phyloP scores from a whole-genome alignment of 176 grass and related monocot species.

The Ananas comosus region DNA sequence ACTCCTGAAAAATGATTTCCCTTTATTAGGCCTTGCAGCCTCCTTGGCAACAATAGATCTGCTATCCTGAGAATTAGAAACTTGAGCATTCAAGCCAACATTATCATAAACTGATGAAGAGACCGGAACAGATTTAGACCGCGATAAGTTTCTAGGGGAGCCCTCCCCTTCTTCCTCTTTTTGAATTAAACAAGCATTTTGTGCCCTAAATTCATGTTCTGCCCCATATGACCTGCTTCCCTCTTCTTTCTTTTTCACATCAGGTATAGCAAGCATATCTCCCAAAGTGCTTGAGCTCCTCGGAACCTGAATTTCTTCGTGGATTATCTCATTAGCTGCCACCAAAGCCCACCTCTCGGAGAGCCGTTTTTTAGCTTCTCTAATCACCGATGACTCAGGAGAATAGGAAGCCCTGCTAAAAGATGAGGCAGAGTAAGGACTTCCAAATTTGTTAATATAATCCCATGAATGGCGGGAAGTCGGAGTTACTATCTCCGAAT shows the following conservation, averaged over 20 bases:
- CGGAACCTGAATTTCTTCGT: constrained; percentile 39
- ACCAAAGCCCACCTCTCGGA: constrained; percentile 79
- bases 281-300: constrained; percentile 89
- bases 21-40: constrained; percentile 35
- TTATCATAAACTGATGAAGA: constrained; percentile 52
- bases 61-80: constrained; percentile 34
- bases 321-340: constrained; percentile 42
- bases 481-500: constrained; percentile 53
- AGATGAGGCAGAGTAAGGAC: constrained; percentile 45
- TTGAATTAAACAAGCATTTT: constrained; percentile 26
- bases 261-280: constrained; percentile 76
- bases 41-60: constrained; percentile 18
- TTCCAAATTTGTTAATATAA: constrained; percentile 47
- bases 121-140: constrained; percentile 76
- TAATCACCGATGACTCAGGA: constrained; percentile 74
- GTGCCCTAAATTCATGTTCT: constrained; percentile 31
- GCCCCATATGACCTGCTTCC: constrained; percentile 1
- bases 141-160: constrained; percentile 41
- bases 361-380: constrained; percentile 74
- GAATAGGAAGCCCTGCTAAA: constrained; percentile 50
- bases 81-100: constrained; percentile 25
- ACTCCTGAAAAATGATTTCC: constrained; percentile 67
- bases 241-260: constrained; percentile 38
- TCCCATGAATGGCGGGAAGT: constrained; percentile 63
- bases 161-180: constrained; percentile 25